A percentile compares a stretch with the other conserved stretches of the same genome.
Evolutionary conservation across 2,329 filamentous ascomycete species (phyloP).

Genomic region (Pyricularia sp.): DNA sequence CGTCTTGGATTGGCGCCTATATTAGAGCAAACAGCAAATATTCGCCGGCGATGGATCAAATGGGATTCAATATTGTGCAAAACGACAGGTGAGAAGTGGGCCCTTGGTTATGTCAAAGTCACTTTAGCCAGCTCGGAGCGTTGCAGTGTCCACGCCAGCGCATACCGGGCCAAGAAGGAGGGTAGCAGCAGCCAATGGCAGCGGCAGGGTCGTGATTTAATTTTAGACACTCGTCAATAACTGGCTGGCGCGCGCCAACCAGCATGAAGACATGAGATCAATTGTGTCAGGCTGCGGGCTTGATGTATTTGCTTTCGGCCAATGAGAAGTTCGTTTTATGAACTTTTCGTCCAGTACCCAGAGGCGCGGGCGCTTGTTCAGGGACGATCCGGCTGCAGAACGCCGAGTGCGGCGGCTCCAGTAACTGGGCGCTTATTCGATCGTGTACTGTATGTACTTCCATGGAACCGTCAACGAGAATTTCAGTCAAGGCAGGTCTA

Average conservation of each 20-base stretch:
- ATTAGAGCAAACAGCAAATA: conserved; percentile 4
- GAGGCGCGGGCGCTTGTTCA: background rate
- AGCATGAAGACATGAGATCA: conserved; percentile 2
- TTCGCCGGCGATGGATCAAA: conserved; percentile 1
- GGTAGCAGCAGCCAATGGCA: conserved; percentile 23
- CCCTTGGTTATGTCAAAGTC: background rate
- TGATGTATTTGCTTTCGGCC: background rate
- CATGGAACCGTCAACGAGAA: background rate
- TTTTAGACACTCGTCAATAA: conserved; percentile 20
- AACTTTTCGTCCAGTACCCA: background rate
- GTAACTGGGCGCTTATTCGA: background rate
- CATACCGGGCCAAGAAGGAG: background rate
- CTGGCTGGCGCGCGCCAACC: conserved; percentile 31
- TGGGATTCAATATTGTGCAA: background rate
- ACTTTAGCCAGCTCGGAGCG: background rate
- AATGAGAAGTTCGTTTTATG: background rate
- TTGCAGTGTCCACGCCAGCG: background rate
- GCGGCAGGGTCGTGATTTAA: conserved; percentile 18
- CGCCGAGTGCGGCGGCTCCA: background rate
- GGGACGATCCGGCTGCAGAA: background rate
- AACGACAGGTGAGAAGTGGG: background rate
- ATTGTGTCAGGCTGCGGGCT: background rate
- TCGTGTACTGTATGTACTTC: background rate
- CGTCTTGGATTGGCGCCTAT: background rate
- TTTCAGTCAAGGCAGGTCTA: background rate